A percentile compares a stretch with the other conserved stretches of the same genome.
These are phyloP conservation scores for Candida morakotiae DNA, from an alignment of 805 yeast genomes.

Conservation along the genomic window DNA sequence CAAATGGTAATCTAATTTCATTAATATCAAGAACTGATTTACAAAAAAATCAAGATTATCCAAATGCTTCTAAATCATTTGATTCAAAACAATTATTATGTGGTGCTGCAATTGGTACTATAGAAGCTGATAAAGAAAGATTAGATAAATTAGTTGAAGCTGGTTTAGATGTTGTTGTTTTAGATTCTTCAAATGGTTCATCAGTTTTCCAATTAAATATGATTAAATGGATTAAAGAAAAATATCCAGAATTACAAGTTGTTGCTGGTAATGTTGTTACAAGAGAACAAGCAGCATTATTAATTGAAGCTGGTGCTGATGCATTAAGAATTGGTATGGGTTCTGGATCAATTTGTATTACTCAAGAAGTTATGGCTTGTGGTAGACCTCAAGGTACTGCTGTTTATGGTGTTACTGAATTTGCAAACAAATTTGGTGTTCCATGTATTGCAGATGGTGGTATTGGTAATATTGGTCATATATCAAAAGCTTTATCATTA, in stretches of 20 bases:
- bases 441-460: conserved; percentile 99
- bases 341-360: conserved; percentile 97
- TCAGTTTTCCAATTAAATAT: conserved; percentile 91
- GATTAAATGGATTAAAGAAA: conserved; percentile 86
- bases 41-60: conserved; percentile 91
- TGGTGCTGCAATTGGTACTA: conserved; percentile 98
- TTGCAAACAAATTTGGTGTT: conserved; percentile 92
- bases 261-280: conserved; percentile 98
- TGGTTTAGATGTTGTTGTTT: conserved; percentile 92
- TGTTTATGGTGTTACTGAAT: conserved; percentile 88
- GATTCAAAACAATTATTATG: conserved; percentile 92
- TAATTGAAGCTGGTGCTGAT: conserved; percentile 95
- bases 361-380: conserved; percentile 99
- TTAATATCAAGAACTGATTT: conserved; percentile 93
- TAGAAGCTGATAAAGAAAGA: conserved; percentile 84
- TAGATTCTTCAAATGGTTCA: conserved; percentile 98
- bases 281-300: conserved; percentile 96
- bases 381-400: conserved; percentile 99
- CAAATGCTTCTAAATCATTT: conserved; percentile 90
- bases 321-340: conserved; percentile 99
- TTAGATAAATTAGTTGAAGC: conserved; percentile 83
- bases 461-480: conserved; percentile 97
- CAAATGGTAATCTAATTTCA: conserved; percentile 70
- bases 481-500: conserved; percentile 91
- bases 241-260: conserved; percentile 75